A percentile compares a stretch with the other conserved stretches of the same genome.
Evolutionary conservation across 768 basidiomycete genomes (phyloP).

Genomic region (Boletellus ananas): DNA sequence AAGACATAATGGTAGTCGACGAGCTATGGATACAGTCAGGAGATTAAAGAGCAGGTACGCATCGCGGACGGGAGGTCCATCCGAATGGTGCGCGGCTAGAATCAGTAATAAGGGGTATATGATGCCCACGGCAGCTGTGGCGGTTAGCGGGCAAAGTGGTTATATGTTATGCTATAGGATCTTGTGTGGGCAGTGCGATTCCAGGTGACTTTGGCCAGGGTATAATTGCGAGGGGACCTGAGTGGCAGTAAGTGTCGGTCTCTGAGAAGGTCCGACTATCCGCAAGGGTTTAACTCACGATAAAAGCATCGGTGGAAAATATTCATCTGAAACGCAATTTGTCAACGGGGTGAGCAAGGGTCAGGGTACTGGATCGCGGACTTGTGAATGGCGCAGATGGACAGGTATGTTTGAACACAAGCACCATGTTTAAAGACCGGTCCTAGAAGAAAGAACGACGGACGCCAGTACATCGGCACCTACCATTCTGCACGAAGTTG

Average conservation of each 20-base stretch:
- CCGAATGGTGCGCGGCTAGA: neutral
- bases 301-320: neutral
- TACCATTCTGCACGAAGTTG: neutral
- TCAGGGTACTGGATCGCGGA: neutral
- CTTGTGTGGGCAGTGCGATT: neutral
- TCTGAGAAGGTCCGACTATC: neutral
- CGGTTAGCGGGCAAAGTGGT: neutral
- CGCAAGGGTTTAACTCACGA: slow-evolving; percentile 1
- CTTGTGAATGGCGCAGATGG: neutral
- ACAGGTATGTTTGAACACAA: neutral
- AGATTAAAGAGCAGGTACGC: slow-evolving; percentile 1
- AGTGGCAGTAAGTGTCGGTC: neutral
- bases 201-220: neutral
- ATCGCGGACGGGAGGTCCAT: neutral
- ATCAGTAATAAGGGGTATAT: slow-evolving; percentile 1
- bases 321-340: neutral
- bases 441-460: neutral
- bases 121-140: neutral
- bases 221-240: slow-evolving; percentile 1
- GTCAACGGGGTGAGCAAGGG: neutral
- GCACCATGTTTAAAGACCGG: neutral
- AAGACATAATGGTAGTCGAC: slow-evolving; percentile 1
- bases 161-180: neutral
- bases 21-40: slow-evolving; percentile 21
- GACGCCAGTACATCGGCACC: neutral